Base-by-base conservation (phyloP, 1,284 basidiomycete genomes). In the Anthracocystis walkeri region DNA sequence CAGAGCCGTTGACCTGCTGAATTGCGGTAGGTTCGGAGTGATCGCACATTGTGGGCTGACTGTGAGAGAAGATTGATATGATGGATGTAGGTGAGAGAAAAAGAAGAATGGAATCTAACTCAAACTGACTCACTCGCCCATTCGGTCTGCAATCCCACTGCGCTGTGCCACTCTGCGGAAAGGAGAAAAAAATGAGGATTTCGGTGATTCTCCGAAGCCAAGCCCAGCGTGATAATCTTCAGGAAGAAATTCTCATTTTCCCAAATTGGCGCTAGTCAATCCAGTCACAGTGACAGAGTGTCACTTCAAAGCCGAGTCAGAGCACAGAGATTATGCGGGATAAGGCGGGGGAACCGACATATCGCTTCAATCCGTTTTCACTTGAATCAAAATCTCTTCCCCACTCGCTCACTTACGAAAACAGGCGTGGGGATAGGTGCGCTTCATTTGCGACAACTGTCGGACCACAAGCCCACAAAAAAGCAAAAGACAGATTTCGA, bases 1-100 rank as follows among this genome's bases (percentile, higher is more conserved):
- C 79, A 50, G 53, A 48, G 58, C 79, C 81, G 55, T 82, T 77
- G 64, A 82, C 76, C 8, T 74, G 65, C 64, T 77, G 76, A 27
- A 82, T 66, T 4, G 75, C 44, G 21, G 68, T 53, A 14, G 71
- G 54, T 21, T 80, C 68, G 48, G 63, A 65, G 65, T 75, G 66
- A 58, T 81, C 80, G 44, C 76, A 75, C 80, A 81, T 81, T 68
- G n/a, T 74, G 52, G 29, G 10, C 12, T 33, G 40, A 42, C 7
- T 41, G 21, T 25, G 27, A 33, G 46, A 35, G 35, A 25, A 20
- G 33, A 20, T 48, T 8, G 48, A 12, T 50, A 51, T 50, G 48
- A 16, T 59, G 57, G 41, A 35, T 16, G 53, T 31, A 33, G 27
- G 35, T 31, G 44, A 48, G 29, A 23, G 20, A 25, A 27, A 35